Conservation (phyloP, 352 stramenopile genomes). For the Pythium utonaiense region DNA sequence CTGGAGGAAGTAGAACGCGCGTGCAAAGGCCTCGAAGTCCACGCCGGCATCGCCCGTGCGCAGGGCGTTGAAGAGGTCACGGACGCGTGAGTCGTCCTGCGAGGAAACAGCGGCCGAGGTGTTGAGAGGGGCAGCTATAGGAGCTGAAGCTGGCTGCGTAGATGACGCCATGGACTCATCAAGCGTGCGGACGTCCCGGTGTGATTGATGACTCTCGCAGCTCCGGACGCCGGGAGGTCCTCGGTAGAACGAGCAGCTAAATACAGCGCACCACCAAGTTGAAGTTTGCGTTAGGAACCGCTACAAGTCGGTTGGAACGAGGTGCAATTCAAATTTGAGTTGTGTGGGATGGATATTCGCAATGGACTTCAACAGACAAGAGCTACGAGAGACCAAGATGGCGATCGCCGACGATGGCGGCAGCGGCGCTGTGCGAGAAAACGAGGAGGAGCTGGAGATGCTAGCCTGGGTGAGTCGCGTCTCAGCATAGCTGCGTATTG, state of each 20-base stretch:
- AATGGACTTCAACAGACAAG: conserved; percentile 15
- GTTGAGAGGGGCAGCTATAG: background rate
- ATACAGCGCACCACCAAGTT: background rate
- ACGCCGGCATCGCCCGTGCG: conserved; percentile 49
- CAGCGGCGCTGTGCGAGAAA: background rate
- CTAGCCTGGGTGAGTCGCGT: conserved; percentile 17
- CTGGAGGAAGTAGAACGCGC: conserved; percentile 63
- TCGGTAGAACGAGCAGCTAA: background rate
- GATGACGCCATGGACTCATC: background rate
- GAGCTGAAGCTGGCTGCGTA: background rate
- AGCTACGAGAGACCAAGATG: background rate
- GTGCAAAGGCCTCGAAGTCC: conserved; percentile 41
- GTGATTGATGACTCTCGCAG: too few species aligned
- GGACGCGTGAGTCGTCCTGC: conserved; percentile 35
- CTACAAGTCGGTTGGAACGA: conserved; percentile 10
- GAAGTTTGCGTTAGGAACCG: conserved; percentile 2
- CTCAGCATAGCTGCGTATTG: background rate
- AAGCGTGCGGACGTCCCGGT: background rate
- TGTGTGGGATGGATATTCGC: background rate
- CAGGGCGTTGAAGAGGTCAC: conserved; percentile 51
- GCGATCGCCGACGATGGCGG: background rate
- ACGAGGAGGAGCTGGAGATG: conserved; percentile 23
- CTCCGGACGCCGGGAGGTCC: too few species aligned
- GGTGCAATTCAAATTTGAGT: conserved; percentile 20
- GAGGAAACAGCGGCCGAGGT: conserved; percentile 9